phyloP scores from a whole-genome alignment of 805 yeast genomes.

The Maudiozyma turicensis region DNA sequence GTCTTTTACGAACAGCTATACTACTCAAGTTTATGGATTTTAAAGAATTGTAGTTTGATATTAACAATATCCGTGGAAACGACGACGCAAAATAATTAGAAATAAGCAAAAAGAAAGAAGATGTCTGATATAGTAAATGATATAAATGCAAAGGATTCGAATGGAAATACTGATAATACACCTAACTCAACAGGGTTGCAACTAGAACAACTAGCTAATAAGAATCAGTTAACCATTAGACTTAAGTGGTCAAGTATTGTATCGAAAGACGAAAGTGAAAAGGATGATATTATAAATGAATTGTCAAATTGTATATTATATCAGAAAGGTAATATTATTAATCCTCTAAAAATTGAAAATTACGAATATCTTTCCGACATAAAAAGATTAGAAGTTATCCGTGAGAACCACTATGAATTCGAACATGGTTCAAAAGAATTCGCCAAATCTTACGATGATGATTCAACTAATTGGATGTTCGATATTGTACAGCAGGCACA shows the following conservation, averaged over 20 bases:
- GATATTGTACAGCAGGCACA: constrained; percentile 21
- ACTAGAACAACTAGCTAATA: constrained; percentile 25
- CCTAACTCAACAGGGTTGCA: constrained; percentile 2
- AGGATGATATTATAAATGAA: background rate
- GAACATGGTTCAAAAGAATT: constrained; percentile 19
- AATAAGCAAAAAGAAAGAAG: background rate
- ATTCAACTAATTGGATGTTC: constrained; percentile 12
- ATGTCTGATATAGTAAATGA: background rate
- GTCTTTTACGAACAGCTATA: no score
- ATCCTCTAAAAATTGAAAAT: constrained; percentile 19
- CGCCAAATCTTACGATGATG: constrained; percentile 8
- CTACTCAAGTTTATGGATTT: no score
- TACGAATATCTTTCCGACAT: constrained; percentile 23
- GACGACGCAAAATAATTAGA: background rate
- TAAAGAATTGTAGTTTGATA: no score
- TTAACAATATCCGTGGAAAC: no score
- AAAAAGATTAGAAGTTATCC: constrained; percentile 14
- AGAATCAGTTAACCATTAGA: constrained; percentile 17
- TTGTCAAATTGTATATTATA: background rate
- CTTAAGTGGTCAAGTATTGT: constrained; percentile 12
- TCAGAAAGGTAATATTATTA: constrained; percentile 15
- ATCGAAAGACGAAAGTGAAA: background rate
- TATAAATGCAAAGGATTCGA: background rate
- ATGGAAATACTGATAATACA: background rate
- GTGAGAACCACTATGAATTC: constrained; percentile 16